Conservation (phyloP, 257 asterid species). For the Nicotiana noctiflora region DNA sequence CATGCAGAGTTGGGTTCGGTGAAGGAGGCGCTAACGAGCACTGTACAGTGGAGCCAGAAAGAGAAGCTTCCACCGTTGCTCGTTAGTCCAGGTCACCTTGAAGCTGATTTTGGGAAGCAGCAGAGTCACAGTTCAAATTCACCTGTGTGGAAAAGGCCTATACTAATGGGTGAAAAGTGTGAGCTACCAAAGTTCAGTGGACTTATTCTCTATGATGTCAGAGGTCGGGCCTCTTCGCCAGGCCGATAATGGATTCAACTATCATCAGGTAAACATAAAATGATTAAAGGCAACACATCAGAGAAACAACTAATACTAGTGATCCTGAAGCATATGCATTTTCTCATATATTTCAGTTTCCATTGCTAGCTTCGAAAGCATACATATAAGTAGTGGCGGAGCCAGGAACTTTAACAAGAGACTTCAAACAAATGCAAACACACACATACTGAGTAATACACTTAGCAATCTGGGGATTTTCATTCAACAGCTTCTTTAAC, state of each 20-base stretch:
- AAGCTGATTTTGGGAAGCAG: slow-evolving; percentile 31
- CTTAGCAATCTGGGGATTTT: no score
- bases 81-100: slow-evolving; percentile 11
- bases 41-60: slow-evolving; percentile 58
- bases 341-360: background rate
- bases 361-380: background rate
- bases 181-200: slow-evolving; percentile 85
- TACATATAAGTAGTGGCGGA: background rate
- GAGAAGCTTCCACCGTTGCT: slow-evolving; percentile 32
- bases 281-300: background rate
- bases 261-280: background rate
- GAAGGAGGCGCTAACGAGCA: slow-evolving; percentile 27
- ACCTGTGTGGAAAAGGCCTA: slow-evolving; percentile 82
- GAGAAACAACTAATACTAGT: background rate
- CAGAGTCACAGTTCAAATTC: slow-evolving; percentile 47
- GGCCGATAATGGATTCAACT: slow-evolving; percentile 1
- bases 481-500: no score
- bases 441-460: no score
- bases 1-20: slow-evolving; percentile 12
- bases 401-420: no score
- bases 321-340: background rate
- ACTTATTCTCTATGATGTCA: slow-evolving; percentile 68
- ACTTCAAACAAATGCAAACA: no score
- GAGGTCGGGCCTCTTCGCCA: slow-evolving; percentile 48
- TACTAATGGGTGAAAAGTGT: slow-evolving; percentile 84